phyloP scores from a whole-genome alignment of 371 early-diverging fungal genomes.

The Mucor circinelloides region DNA sequence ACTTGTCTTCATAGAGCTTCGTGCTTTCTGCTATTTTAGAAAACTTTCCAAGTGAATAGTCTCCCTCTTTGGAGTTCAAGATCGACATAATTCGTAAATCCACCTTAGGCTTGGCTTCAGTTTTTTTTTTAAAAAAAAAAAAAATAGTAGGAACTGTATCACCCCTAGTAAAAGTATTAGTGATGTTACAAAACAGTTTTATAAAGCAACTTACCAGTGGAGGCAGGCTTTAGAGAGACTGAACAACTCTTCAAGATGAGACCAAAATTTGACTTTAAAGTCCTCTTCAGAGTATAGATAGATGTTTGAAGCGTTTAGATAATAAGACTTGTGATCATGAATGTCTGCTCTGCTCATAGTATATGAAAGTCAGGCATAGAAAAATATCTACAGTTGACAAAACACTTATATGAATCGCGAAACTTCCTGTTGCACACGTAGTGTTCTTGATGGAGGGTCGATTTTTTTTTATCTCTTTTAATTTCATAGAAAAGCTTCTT shows the following conservation, averaged over 20 bases:
- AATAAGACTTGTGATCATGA: constrained; percentile 13
- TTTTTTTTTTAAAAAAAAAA: constrained; percentile 14
- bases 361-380: constrained; percentile 22
- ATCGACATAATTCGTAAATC: constrained; percentile 22
- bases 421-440: constrained; percentile 23
- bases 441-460: constrained; percentile 15
- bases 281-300: constrained; percentile 21
- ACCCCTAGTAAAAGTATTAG: constrained; percentile 24
- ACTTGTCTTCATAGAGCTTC: constrained; percentile 15
- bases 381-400: constrained; percentile 15
- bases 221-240: constrained; percentile 21
- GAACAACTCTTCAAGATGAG: constrained; percentile 22
- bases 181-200: constrained; percentile 22
- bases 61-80: constrained; percentile 15
- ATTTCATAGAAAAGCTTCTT: constrained; percentile 19
- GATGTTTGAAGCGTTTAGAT: constrained; percentile 11
- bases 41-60: constrained; percentile 17
- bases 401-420: constrained; percentile 19
- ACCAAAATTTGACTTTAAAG: constrained; percentile 25
- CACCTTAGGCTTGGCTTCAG: too few relatives aligned
- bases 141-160: constrained; percentile 21
- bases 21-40: constrained; percentile 18
- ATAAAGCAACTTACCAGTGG: constrained; percentile 26
- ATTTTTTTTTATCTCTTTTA: constrained; percentile 25
- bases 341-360: constrained; percentile 18